Base-by-base conservation (phyloP, 2,329 filamentous ascomycete species). In the Emmonsiellopsis sp. region DNA sequence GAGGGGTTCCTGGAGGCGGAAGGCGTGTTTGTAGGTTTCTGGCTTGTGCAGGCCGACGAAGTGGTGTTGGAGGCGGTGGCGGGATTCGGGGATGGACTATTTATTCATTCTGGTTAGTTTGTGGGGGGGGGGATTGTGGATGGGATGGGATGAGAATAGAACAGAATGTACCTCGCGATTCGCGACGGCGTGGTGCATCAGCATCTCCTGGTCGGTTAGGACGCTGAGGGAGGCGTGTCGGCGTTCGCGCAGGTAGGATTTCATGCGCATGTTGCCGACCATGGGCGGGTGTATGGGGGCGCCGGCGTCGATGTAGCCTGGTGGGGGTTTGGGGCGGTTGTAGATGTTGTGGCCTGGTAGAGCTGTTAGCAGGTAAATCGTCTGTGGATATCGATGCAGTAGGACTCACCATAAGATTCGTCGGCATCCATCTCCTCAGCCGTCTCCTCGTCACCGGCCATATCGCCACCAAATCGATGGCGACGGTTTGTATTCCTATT, bases 141-240 rank as follows among this genome's bases (percentile, higher is more conserved):
- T 36, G 8, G 21, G 21, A 17, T 17, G 17, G 2, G 10, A 11
- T 9, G 6, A 50, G 36, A 42, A 34, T n/a, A 39, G 6, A 11
- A 55, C 62, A 44, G 17, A 17, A 17, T 2, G 17, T 57, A 73
- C 71, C 58, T 70, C 64, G 17, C 67, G 62, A 17, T 66, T 68
- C 13, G 65, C 66, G 6, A 72, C 52, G 0, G 71, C 70, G 54
- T 74, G 71, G 3, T 68, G 63, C 7, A 70, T 67, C 2, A 74
- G 58, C 3, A 74, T 50, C 53, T 73, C 70, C n/a, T 61, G 59
- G 53, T 73, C 67, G 44, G 62, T 62, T 5, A 73, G 55, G 7
- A 73, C 64, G n/a, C 62, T 65, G 11, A 72, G 61, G 2, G 68
- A 65, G 3, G 67, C 67, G 42, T 71, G 65, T 34, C 68, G 62